These are phyloP conservation scores for Hypericum perforatum DNA, from an alignment of 345 rosid genomes.

Conservation along the genomic window DNA sequence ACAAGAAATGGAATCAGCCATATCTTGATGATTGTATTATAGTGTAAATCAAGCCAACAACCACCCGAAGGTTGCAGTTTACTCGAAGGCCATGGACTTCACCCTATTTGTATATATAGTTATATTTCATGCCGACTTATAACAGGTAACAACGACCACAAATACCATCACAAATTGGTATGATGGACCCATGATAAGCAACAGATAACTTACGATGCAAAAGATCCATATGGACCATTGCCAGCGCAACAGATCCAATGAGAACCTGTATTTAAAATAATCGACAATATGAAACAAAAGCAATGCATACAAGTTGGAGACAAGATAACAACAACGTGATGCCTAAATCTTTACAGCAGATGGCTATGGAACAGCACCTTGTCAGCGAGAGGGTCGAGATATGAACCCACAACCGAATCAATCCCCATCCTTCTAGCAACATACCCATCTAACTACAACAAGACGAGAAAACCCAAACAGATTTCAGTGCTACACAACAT, in stretches of 20 bases:
- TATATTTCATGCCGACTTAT: neutral
- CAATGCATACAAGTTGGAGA: neutral
- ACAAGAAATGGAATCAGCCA: too few species aligned
- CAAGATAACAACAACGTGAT: neutral
- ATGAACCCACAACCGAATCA: slow-evolving; percentile 87
- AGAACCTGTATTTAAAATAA: slow-evolving; percentile 50
- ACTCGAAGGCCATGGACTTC: too few species aligned
- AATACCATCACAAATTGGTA: neutral
- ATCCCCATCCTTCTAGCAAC: slow-evolving; percentile 84
- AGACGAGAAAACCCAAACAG: slow-evolving; percentile 7
- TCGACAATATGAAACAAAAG: neutral
- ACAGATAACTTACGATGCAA: slow-evolving; percentile 54
- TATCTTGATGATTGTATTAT: too few species aligned
- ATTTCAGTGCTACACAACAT: neutral
- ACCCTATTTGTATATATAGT: too few species aligned
- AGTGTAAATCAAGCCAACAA: too few species aligned
- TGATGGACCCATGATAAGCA: neutral
- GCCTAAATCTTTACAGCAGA: slow-evolving; percentile 4
- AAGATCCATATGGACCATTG: slow-evolving; percentile 76
- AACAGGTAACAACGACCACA: neutral
- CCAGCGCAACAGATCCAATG: slow-evolving; percentile 76
- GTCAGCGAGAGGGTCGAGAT: slow-evolving; percentile 97
- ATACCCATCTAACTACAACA: slow-evolving; percentile 79
- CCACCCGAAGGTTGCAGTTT: too few species aligned
- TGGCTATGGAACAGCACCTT: slow-evolving; percentile 37